Evolutionary conservation across 495 filamentous ascomycete genomes (phyloP).

Genomic region (Parachaetomium inaequale): DNA sequence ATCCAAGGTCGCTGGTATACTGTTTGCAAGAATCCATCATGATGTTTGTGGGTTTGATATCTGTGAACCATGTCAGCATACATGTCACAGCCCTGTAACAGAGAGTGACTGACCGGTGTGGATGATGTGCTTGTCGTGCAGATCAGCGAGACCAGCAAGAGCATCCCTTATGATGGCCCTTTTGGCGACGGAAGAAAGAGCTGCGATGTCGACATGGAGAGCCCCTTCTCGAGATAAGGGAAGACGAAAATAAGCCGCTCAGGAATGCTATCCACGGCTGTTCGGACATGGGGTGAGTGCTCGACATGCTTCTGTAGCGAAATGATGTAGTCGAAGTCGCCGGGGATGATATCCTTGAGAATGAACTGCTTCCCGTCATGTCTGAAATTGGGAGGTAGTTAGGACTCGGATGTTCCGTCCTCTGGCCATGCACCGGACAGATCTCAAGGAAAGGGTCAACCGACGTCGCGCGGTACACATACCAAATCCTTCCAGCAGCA

Average conservation of each 20-base stretch:
- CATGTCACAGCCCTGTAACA: neutral
- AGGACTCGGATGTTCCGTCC: conserved; percentile 1
- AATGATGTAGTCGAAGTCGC: conserved; percentile 5
- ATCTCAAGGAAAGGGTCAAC: conserved; percentile 10
- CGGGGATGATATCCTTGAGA: conserved; percentile 11
- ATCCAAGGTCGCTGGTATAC: no score
- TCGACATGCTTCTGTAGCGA: conserved; percentile 10
- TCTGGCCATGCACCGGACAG: conserved; percentile 5
- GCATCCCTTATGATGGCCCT: conserved; percentile 9
- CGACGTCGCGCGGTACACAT: conserved; percentile 9
- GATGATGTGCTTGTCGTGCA: conserved; percentile 12
- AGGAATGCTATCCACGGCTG: conserved; percentile 10
- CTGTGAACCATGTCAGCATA: conserved; percentile 6
- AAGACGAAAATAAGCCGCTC: conserved; percentile 10
- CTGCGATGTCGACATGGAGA: conserved; percentile 8
- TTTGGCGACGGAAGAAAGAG: conserved; percentile 9
- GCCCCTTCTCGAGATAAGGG: conserved; percentile 11
- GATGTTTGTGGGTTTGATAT: no score
- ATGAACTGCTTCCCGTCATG: conserved; percentile 13
- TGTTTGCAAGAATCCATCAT: no score
- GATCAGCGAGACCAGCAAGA: conserved; percentile 7
- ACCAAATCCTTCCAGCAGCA: conserved; percentile 10
- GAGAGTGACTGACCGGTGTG: conserved; percentile 3
- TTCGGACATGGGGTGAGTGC: conserved; percentile 15
- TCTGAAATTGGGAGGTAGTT: neutral